These are phyloP conservation scores for Neurospora cerealis DNA, from an alignment of 495 filamentous ascomycete species.

Conservation along the genomic window DNA sequence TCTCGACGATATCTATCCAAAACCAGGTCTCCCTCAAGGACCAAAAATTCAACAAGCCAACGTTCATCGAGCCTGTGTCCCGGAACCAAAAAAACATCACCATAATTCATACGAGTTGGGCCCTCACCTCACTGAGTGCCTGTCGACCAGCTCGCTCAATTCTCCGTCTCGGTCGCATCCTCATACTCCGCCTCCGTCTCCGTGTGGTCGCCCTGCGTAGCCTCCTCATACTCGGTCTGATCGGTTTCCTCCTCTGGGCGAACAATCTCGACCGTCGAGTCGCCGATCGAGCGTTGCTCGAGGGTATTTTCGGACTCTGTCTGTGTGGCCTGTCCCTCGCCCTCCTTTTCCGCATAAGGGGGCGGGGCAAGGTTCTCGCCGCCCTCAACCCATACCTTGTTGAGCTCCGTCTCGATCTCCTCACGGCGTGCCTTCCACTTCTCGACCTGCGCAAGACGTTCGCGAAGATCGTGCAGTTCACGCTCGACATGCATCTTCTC, in stretches of 20 bases:
- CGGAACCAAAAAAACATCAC: not conserved
- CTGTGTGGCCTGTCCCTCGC: constrained; percentile 4
- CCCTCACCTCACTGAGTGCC: not conserved
- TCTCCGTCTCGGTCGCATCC: not conserved
- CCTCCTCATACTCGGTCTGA: not conserved
- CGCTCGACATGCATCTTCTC: constrained; percentile 87
- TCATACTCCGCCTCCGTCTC: not conserved
- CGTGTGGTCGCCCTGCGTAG: not conserved
- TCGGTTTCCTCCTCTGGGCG: not conserved
- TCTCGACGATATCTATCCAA: not conserved
- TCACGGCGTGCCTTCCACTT: constrained; percentile 69
- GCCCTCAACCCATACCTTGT: constrained; percentile 45
- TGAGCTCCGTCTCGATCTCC: constrained; percentile 54
- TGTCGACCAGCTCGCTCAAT: not conserved
- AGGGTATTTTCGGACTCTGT: not conserved
- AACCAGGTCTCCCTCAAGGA: not conserved
- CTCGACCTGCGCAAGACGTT: constrained; percentile 69
- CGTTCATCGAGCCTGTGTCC: not conserved
- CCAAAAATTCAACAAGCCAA: not conserved
- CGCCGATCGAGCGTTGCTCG: not conserved
- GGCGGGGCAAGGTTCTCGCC: constrained; percentile 33
- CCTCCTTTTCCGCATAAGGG: constrained; percentile 23
- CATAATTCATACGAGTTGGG: not conserved
- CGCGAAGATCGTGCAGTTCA: constrained; percentile 75
- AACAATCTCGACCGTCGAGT: not conserved